Conservation (phyloP, 2,329 filamentous ascomycete genomes). For the Neophaeococcomyces mojaviensis region DNA sequence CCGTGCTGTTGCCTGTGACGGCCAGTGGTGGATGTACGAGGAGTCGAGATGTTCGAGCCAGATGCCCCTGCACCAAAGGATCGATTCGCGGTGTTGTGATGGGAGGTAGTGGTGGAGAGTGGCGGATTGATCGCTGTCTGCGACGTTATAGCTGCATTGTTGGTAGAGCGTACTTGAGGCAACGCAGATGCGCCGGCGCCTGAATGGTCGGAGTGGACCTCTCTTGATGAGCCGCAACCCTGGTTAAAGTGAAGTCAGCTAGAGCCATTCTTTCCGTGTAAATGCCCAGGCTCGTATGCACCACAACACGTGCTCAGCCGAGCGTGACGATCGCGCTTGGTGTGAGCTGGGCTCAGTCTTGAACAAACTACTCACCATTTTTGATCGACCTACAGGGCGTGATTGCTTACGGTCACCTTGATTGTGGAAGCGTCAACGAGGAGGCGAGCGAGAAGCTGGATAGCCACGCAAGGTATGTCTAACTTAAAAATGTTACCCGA, state of each 20-base stretch:
- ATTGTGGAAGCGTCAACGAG: neutral
- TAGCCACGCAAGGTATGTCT: too few relatives aligned
- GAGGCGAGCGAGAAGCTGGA: neutral
- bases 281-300: neutral
- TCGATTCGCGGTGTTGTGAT: neutral
- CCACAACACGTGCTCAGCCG: too few relatives aligned
- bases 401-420: neutral
- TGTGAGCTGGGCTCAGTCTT: neutral
- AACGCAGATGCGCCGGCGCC: neutral
- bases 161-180: neutral
- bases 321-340: too few relatives aligned
- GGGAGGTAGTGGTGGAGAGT: slow-evolving; percentile 13
- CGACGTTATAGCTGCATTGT: slow-evolving; percentile 14
- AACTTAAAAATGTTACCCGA: too few relatives aligned
- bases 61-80: neutral
- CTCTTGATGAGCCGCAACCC: slow-evolving; percentile 23
- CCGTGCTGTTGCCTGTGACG: slow-evolving; percentile 11
- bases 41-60: slow-evolving; percentile 4
- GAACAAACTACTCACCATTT: slow-evolving; percentile 10
- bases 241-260: slow-evolving; percentile 9
- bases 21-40: slow-evolving; percentile 5
- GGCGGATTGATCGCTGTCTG: slow-evolving; percentile 19
- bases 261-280: neutral
- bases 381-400: too few relatives aligned
- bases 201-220: slow-evolving; percentile 8